phyloP scores from a whole-genome alignment of 2,329 filamentous ascomycete species.

The Aspergillus spinulosporus region DNA sequence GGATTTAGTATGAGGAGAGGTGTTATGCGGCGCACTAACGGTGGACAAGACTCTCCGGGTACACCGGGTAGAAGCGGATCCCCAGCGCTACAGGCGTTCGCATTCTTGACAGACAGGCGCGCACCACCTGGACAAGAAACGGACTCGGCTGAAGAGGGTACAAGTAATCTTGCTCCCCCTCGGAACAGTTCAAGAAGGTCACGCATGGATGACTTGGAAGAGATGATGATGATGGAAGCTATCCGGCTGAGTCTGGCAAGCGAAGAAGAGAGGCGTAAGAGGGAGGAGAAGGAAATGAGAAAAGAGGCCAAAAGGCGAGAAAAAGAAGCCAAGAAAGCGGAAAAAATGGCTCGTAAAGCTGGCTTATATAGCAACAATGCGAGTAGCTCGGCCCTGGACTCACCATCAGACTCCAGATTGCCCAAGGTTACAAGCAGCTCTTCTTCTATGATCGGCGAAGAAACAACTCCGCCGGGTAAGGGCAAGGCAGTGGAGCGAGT shows the following conservation, averaged over 20 bases:
- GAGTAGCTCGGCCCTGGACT: constrained; percentile 64
- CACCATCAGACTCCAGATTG: constrained; percentile 35
- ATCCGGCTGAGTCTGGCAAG: constrained; percentile 86
- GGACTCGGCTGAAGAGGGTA: constrained; percentile 38
- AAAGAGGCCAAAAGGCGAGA: constrained; percentile 84
- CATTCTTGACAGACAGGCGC: constrained; percentile 50
- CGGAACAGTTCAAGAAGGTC: constrained; percentile 58
- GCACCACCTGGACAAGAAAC: constrained; percentile 32
- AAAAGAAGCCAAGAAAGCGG: constrained; percentile 77
- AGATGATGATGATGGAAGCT: constrained; percentile 98
- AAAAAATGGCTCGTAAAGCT: constrained; percentile 66
- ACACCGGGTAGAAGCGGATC: constrained; percentile 37
- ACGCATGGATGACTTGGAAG: constrained; percentile 84
- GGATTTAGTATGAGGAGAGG: constrained; percentile 58
- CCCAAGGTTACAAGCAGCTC: constrained; percentile 40
- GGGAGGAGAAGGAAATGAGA: constrained; percentile 74
- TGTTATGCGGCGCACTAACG: constrained; percentile 47
- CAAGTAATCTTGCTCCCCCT: constrained; percentile 39
- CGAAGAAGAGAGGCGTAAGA: constrained; percentile 88
- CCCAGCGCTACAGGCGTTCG: constrained; percentile 47
- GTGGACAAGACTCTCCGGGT: constrained; percentile 36
- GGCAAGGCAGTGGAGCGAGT: constrained; percentile 69
- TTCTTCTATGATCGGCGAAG: constrained; percentile 37
- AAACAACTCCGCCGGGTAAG: constrained; percentile 49
- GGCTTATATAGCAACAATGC: constrained; percentile 55